Percentiles rank a stretch among this genome's conserved stretches.
phyloP scores from a whole-genome alignment of 805 yeast species.

The Cyberlindnera nakhonratchasimensis region DNA sequence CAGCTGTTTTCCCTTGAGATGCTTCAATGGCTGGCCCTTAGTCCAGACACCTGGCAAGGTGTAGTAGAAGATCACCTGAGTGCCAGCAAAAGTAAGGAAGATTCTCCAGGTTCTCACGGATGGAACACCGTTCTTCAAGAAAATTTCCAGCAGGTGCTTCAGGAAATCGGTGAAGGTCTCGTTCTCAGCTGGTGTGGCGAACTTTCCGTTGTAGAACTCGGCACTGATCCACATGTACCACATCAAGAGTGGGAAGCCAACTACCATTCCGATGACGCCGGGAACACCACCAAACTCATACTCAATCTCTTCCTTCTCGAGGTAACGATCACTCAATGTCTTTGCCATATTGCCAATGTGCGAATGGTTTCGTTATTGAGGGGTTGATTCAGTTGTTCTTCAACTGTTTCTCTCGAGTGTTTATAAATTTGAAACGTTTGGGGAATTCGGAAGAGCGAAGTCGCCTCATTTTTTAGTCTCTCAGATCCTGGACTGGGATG shows the following conservation, averaged over 20 bases:
- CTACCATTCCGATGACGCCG: conserved; percentile 89
- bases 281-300: conserved; percentile 92
- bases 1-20: conserved; percentile 73
- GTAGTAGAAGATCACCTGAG: conserved; percentile 73
- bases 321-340: conserved; percentile 20
- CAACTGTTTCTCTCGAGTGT: too few species aligned
- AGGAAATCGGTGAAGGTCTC: conserved; percentile 47
- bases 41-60: conserved; percentile 93
- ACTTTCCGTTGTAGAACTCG: conserved; percentile 67
- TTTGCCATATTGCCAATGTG: conserved; percentile 1
- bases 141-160: conserved; percentile 40
- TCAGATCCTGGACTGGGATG: too few species aligned
- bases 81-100: conserved; percentile 63
- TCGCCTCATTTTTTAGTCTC: too few species aligned
- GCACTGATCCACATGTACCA: conserved; percentile 95
- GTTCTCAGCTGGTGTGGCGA: conserved; percentile 62
- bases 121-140: conserved; percentile 56
- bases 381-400: too few species aligned
- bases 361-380: too few species aligned
- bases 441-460: too few species aligned
- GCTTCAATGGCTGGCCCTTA: conserved; percentile 88
- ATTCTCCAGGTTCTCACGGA: conserved; percentile 58
- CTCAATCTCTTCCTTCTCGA: conserved; percentile 53
- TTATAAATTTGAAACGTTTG: too few species aligned
- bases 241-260: conserved; percentile 91